Percentiles rank a stretch among this genome's conserved stretches.
phyloP scores from a whole-genome alignment of 176 grass and related monocot genomes.

The Aegilops sharonensis region DNA sequence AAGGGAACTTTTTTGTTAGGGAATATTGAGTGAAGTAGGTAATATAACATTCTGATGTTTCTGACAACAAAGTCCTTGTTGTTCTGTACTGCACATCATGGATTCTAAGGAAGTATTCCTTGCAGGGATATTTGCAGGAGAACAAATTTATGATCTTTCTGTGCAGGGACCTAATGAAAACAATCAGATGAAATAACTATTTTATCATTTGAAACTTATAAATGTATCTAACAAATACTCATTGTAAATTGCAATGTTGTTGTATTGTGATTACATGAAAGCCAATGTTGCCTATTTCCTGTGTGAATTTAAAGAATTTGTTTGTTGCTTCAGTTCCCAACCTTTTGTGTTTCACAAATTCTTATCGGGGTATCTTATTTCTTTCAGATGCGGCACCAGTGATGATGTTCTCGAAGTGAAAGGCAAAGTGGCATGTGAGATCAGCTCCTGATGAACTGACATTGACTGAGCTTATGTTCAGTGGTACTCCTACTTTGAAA shows the following conservation, averaged over 20 bases:
- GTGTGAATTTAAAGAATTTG: no score
- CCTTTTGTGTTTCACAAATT: background rate
- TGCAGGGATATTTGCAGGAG: no score
- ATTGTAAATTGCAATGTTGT: no score
- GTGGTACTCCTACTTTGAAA: no score
- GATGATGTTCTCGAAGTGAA: no score
- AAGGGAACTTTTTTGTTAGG: background rate
- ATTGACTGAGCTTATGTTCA: no score
- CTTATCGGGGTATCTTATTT: conserved; percentile 10
- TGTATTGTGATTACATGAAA: no score
- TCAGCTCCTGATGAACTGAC: conserved; percentile 41
- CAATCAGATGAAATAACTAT: background rate
- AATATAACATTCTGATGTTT: background rate
- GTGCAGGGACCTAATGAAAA: background rate
- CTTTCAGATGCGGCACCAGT: conserved; percentile 28
- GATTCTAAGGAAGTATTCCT: no score
- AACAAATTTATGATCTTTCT: no score
- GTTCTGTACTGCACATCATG: no score
- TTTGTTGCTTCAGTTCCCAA: background rate
- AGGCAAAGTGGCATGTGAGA: conserved; percentile 51
- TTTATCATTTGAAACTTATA: background rate
- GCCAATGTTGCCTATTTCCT: no score
- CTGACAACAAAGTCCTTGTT: no score
- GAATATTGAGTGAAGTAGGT: background rate
- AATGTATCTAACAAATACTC: background rate